These are phyloP conservation scores for Thielaviopsis populi DNA, from an alignment of 2,329 filamentous ascomycete genomes.

Conservation along the genomic window DNA sequence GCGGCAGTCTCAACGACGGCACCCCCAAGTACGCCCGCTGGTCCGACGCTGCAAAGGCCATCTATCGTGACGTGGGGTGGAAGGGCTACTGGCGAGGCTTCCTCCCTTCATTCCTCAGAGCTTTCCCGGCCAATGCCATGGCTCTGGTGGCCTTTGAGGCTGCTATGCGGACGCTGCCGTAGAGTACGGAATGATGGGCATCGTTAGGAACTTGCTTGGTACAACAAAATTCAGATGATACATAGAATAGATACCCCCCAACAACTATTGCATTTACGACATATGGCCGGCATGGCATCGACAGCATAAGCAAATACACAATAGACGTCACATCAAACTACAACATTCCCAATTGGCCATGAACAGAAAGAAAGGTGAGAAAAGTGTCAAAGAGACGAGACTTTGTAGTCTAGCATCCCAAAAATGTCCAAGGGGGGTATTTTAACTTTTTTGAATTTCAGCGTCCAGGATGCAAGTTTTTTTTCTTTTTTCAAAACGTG, in stretches of 20 bases:
- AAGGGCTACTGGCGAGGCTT: slow-evolving; percentile 89
- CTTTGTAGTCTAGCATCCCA: neutral
- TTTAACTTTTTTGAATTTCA: slow-evolving; percentile 17
- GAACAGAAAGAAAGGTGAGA: too few relatives aligned
- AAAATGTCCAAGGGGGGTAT: slow-evolving; percentile 13
- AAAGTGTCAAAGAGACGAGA: neutral
- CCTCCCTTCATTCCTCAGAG: slow-evolving; percentile 78
- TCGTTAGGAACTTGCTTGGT: too few relatives aligned
- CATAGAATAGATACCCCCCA: neutral
- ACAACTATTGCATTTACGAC: neutral
- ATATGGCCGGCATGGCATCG: too few relatives aligned
- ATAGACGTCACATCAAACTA: too few relatives aligned
- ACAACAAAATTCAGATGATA: neutral
- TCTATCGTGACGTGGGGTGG: slow-evolving; percentile 61
- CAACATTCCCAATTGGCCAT: too few relatives aligned
- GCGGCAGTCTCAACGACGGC: slow-evolving; percentile 51
- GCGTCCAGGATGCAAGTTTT: slow-evolving; percentile 8
- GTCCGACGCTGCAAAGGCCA: slow-evolving; percentile 62
- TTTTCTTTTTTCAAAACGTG: neutral
- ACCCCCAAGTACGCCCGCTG: slow-evolving; percentile 55
- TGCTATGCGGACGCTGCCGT: slow-evolving; percentile 57
- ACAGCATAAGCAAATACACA: too few relatives aligned
- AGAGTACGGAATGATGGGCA: too few relatives aligned
- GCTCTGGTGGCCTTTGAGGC: slow-evolving; percentile 87
- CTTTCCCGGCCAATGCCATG: slow-evolving; percentile 92